Conservation (phyloP, 2,329 filamentous ascomycete genomes). For the Pseudophaeomoniella oleicola region DNA sequence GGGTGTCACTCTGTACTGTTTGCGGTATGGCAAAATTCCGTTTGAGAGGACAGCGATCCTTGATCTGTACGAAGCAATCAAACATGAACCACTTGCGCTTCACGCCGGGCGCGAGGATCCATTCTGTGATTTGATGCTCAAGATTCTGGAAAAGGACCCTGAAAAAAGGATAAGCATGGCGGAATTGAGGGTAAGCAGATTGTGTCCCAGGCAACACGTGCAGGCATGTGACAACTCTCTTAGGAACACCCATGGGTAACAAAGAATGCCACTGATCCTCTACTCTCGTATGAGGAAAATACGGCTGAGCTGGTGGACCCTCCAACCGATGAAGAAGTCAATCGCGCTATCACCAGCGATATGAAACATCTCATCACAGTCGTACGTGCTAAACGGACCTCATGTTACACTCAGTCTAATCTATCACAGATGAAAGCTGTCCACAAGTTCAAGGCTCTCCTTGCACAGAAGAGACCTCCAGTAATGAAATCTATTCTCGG, state of each 20-base stretch:
- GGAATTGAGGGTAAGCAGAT: conserved; percentile 66
- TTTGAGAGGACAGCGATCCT: conserved; percentile 68
- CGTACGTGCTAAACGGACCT: conserved; percentile 27
- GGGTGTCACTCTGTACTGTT: conserved; percentile 87
- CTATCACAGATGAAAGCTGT: conserved; percentile 66
- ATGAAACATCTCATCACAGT: conserved; percentile 78
- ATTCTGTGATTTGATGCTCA: conserved; percentile 60
- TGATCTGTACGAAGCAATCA: conserved; percentile 82
- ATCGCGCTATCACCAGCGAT: conserved; percentile 77
- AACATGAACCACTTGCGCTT: conserved; percentile 49
- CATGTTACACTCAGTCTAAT: conserved; percentile 11
- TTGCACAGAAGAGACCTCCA: conserved; percentile 40
- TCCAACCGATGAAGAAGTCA: conserved; percentile 81
- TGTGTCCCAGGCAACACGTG: too few relatives aligned
- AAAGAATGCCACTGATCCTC: conserved; percentile 56
- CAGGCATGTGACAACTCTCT: too few relatives aligned
- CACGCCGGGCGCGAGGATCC: conserved; percentile 49
- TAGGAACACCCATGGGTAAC: conserved; percentile 93
- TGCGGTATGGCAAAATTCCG: conserved; percentile 76
- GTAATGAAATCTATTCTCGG: conserved; percentile 47
- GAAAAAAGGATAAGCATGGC: conserved; percentile 68
- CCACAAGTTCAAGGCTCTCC: conserved; percentile 66
- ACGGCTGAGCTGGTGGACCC: conserved; percentile 64
- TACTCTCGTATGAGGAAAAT: conserved; percentile 75
- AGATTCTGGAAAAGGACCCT: conserved; percentile 73